These are phyloP conservation scores for Cymodocea nodosa DNA, from an alignment of 116 monocot genomes.

Conservation along the genomic window DNA sequence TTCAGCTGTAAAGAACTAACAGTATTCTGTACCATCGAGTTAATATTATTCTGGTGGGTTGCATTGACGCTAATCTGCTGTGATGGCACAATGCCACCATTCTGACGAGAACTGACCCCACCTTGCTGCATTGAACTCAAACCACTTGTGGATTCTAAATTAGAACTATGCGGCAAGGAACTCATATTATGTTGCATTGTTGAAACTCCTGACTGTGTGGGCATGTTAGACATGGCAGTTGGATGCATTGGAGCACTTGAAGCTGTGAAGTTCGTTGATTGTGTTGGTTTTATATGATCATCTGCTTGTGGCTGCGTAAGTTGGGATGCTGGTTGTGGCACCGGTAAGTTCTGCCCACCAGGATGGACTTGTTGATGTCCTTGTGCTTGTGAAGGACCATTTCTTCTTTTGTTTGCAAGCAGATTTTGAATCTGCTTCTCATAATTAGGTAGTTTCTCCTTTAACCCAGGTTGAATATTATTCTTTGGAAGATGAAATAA, in stretches of 20 bases:
- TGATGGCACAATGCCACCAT: conserved; percentile 25
- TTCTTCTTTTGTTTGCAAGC: conserved; percentile 34
- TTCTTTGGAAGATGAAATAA: conserved; percentile 50
- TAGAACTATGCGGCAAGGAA: conserved; percentile 26
- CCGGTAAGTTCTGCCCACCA: conserved; percentile 20
- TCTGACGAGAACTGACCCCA: conserved; percentile 25
- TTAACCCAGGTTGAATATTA: conserved; percentile 32
- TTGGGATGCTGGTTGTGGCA: conserved; percentile 47
- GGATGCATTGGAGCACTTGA: conserved; percentile 26
- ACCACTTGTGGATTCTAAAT: conserved; percentile 19
- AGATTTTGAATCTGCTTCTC: conserved; percentile 60
- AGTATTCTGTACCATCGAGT: conserved; percentile 18
- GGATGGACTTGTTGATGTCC: conserved; percentile 42
- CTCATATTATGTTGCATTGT: conserved; percentile 35
- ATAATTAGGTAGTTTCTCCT: conserved; percentile 47
- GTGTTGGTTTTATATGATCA: conserved; percentile 43
- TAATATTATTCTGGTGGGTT: conserved; percentile 24
- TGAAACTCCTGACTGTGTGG: conserved; percentile 11
- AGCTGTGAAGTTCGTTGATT: conserved; percentile 41
- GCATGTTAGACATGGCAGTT: conserved; percentile 21
- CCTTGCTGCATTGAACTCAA: conserved; percentile 37
- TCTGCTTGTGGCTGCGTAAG: conserved; percentile 42
- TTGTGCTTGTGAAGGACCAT: conserved; percentile 17
- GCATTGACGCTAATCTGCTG: conserved; percentile 28
- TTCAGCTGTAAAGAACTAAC: conserved; percentile 15